Evolutionary conservation across 2,329 filamentous ascomycete species (phyloP).

Genomic region (Colletotrichum theobromicola): DNA sequence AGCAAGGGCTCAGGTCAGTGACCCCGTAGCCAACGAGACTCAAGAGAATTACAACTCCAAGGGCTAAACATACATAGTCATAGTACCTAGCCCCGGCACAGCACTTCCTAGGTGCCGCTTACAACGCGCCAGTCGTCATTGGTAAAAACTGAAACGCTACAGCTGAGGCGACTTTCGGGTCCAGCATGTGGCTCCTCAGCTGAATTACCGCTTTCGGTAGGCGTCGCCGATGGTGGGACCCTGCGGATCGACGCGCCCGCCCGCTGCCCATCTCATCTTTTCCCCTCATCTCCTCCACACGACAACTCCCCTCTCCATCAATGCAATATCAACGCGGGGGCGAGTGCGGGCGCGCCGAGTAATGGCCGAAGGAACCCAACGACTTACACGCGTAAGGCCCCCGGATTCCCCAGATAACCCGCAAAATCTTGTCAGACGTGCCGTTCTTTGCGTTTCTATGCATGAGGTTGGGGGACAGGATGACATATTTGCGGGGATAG

Average conservation of each 20-base stretch:
- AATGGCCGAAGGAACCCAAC: not conserved
- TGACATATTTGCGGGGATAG: not conserved
- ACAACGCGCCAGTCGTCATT: not conserved
- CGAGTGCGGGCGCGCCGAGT: not conserved
- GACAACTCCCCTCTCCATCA: not conserved
- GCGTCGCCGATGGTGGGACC: not conserved
- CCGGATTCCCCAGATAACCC: not conserved
- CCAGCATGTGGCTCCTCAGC: not conserved
- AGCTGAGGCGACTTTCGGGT: not conserved
- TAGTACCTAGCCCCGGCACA: not conserved
- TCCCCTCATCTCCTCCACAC: slow-evolving; percentile 1
- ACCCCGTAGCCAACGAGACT: not conserved
- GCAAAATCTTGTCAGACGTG: not conserved
- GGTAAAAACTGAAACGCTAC: not conserved
- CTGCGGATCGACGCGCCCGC: not conserved
- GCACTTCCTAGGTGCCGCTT: not conserved
- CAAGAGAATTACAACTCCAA: not conserved
- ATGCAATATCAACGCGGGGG: not conserved
- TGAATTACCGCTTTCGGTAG: not conserved
- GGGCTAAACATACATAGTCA: not conserved
- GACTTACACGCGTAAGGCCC: not conserved
- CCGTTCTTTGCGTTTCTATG: not conserved
- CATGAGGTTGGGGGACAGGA: not conserved
- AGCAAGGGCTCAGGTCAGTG: not conserved
- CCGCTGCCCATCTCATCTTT: not conserved